Conservation (phyloP, 257 asterid genomes). For the Ajuga chamaepitys region DNA sequence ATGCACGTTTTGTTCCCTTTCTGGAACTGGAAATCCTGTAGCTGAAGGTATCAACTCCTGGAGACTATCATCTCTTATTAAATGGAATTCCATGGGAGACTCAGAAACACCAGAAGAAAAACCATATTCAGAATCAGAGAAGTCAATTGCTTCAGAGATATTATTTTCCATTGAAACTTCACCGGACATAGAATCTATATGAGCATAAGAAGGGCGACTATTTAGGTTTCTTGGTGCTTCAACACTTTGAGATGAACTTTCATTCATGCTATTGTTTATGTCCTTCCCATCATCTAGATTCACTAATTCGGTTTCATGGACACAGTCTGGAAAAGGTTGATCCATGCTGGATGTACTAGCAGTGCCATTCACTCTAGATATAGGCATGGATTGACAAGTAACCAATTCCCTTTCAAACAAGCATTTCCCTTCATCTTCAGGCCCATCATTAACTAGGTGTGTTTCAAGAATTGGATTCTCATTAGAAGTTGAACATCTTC, state of each 20-base stretch:
- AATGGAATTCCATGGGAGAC: conserved; percentile 27
- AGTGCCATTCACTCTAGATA: conserved; percentile 20
- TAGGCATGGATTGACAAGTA: conserved; percentile 14
- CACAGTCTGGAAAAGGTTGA: conserved; percentile 26
- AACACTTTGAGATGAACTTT: conserved; percentile 16
- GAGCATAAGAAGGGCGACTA: conserved; percentile 15
- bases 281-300: conserved; percentile 13
- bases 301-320: conserved; percentile 20
- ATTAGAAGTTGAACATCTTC: conserved; percentile 9
- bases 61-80: conserved; percentile 22
- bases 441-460: conserved; percentile 20
- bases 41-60: conserved; percentile 33
- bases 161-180: conserved; percentile 36
- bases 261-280: conserved; percentile 11
- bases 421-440: conserved; percentile 25
- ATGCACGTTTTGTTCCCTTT: conserved; percentile 40
- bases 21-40: conserved; percentile 33
- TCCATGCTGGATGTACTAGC: conserved; percentile 40
- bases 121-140: conserved; percentile 41
- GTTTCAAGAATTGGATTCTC: conserved; percentile 21
- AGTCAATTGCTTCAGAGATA: conserved; percentile 35
- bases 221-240: conserved; percentile 14
- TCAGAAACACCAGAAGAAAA: conserved; percentile 34
- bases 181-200: conserved; percentile 35
- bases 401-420: conserved; percentile 35